These are phyloP conservation scores for Heritiera littoralis DNA, from an alignment of 345 rosid species.

Conservation along the genomic window DNA sequence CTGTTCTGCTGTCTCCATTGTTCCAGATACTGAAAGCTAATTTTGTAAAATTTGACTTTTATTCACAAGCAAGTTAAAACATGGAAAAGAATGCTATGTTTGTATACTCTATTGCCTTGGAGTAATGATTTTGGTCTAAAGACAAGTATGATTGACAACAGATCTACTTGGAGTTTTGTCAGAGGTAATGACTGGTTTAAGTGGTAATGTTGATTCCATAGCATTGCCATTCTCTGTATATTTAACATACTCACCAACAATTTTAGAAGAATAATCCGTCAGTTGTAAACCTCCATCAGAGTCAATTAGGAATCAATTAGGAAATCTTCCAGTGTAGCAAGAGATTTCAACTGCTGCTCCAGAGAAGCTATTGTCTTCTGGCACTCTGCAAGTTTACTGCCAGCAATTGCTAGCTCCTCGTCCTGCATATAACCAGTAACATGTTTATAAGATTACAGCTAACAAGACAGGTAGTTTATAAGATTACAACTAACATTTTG, in stretches of 20 bases:
- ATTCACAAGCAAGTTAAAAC: too few relatives aligned
- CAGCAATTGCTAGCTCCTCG: slow-evolving; percentile 66
- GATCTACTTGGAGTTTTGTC: slow-evolving; percentile 13
- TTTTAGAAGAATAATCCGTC: background rate
- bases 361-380: slow-evolving; percentile 84
- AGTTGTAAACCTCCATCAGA: slow-evolving; percentile 18
- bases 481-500: background rate
- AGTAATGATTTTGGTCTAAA: too few relatives aligned
- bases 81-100: too few relatives aligned
- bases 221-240: slow-evolving; percentile 10
- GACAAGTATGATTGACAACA: too few relatives aligned
- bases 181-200: slow-evolving; percentile 17
- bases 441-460: background rate
- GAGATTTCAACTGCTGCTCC: slow-evolving; percentile 59
- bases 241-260: slow-evolving; percentile 11
- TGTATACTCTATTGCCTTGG: too few relatives aligned
- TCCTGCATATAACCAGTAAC: slow-evolving; percentile 44
- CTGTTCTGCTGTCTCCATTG: too few relatives aligned
- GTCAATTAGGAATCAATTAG: slow-evolving; percentile 41
- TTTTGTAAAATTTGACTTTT: too few relatives aligned
- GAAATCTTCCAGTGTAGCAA: slow-evolving; percentile 62
- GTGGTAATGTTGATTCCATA: slow-evolving; percentile 8
- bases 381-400: slow-evolving; percentile 76
- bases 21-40: too few relatives aligned
- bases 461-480: background rate